Evolutionary conservation across 129 eudicot species (phyloP).

Genomic region (Flaveria trinervia): DNA sequence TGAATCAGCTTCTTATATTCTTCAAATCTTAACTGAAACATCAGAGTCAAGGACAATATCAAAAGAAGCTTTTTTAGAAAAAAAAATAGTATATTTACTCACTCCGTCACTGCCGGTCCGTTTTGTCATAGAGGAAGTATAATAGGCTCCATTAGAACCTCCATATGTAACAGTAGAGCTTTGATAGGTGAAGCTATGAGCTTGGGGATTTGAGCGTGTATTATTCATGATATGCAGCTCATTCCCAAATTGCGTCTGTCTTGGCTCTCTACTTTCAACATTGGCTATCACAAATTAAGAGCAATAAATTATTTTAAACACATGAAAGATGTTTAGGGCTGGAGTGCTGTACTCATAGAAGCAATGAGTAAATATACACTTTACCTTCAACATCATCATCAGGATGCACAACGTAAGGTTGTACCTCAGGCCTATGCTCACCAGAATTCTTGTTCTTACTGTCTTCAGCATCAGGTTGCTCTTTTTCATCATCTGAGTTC

Average conservation of each 20-base stretch:
- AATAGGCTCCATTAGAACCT: conserved; percentile 79
- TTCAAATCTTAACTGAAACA: conserved; percentile 64
- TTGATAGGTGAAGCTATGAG: conserved; percentile 63
- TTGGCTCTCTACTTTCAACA: conserved; percentile 54
- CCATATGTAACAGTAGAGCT: conserved; percentile 83
- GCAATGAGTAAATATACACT: conserved; percentile 3
- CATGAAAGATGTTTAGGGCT: not conserved
- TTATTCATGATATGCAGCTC: conserved; percentile 40
- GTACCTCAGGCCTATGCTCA: conserved; percentile 56
- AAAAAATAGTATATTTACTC: conserved; percentile 25
- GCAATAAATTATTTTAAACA: not conserved
- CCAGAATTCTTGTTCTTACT: conserved; percentile 51
- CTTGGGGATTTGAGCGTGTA: conserved; percentile 41
- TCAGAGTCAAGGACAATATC: not conserved
- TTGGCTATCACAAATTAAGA: not conserved
- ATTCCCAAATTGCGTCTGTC: conserved; percentile 39
- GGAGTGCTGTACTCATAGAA: not conserved
- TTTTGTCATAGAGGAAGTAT: conserved; percentile 59
- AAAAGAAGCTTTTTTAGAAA: not conserved
- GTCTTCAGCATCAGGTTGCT: conserved; percentile 36
- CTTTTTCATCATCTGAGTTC: conserved; percentile 78
- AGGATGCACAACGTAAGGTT: conserved; percentile 61
- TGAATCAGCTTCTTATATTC: conserved; percentile 85
- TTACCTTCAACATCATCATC: conserved; percentile 70
- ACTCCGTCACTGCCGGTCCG: conserved; percentile 89